Percentiles rank a stretch among this genome's conserved stretches.
phyloP scores from a whole-genome alignment of 2,329 filamentous ascomycete genomes.

The Aspergillus fructus region DNA sequence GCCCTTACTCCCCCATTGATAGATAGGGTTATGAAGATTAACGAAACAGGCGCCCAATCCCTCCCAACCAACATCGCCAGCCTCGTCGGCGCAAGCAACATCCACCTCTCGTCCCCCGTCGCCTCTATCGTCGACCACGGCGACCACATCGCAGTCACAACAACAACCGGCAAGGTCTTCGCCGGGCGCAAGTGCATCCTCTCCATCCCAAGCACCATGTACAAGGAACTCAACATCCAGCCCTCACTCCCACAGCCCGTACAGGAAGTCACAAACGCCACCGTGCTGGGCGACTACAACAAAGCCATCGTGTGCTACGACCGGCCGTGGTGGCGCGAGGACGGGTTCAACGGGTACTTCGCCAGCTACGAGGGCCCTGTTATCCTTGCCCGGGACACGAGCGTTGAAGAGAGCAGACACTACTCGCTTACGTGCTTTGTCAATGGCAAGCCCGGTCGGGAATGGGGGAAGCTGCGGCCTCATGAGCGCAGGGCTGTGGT shows the following conservation, averaged over 20 bases:
- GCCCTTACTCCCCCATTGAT: too few species aligned
- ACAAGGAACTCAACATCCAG: constrained; percentile 47
- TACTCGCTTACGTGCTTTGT: constrained; percentile 44
- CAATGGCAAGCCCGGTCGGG: constrained; percentile 34
- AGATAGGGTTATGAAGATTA: not conserved
- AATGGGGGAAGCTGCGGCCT: constrained; percentile 24
- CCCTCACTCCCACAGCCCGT: constrained; percentile 40
- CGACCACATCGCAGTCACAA: constrained; percentile 1
- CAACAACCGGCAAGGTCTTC: not conserved
- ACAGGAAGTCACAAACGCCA: constrained; percentile 25
- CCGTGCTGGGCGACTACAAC: constrained; percentile 36
- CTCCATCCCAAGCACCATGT: constrained; percentile 51
- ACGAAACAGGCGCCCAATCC: constrained; percentile 8
- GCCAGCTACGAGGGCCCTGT: constrained; percentile 41
- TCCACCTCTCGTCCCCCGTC: not conserved
- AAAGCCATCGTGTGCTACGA: constrained; percentile 45
- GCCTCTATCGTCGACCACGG: not conserved
- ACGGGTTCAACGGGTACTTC: constrained; percentile 39
- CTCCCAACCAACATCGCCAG: constrained; percentile 1
- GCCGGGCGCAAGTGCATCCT: constrained; percentile 42
- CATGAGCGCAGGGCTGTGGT: not conserved
- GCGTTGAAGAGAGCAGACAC: constrained; percentile 25
- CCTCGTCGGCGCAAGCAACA: not conserved
- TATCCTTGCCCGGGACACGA: constrained; percentile 41
- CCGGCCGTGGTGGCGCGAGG: constrained; percentile 37